Base-by-base conservation (phyloP, 345 rosid genomes). In the Gossypium thurberi region DNA sequence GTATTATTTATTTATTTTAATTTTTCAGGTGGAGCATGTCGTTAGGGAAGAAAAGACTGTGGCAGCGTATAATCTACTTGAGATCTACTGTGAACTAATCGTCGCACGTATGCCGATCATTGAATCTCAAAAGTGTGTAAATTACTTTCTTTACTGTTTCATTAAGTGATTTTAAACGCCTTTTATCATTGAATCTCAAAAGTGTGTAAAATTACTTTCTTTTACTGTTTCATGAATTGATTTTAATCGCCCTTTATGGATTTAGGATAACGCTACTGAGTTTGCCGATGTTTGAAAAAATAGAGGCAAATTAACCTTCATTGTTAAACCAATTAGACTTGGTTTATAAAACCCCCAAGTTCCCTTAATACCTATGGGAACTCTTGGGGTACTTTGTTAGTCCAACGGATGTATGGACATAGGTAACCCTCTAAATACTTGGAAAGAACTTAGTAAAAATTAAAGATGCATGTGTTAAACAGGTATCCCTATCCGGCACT, bases 21-120 rank as follows among this genome's bases (percentile, higher is more conserved):
- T 1, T 33, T 37, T 46, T 47, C 76, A 94, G 99, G 99, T 95
- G 58, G 99, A 92, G 77, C 98, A 95, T 87, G 89, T 91, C 43
- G 88, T 89, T 72, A 84, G 96, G 77, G 98, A 95, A 87, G 92
- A 92, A 81, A 95, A 95, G 87, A 88, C 86, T 18, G 76, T 90
- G 81, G 91, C 92, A 1, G 99, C 98, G 10, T 92, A 87, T 77
- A 95, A 88, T 51, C 90, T 90, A 52, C 79, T 91, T 69, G 87
- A 89, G 82, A 84, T 95, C 78, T 95, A 87, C 75, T 92, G 94
- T 57, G 92, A 94, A 71, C 87, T 90, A 44, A 73, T 94, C 37
- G 89, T 80, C 18, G 87, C 87, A 23, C 98, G 97, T 42, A 78
- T 95, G 81, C 87, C 89, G 15, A 87, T 95, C 3, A 84, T 95